Base-by-base conservation (phyloP, 2,329 filamentous ascomycete species). In the Fusarium palustre region DNA sequence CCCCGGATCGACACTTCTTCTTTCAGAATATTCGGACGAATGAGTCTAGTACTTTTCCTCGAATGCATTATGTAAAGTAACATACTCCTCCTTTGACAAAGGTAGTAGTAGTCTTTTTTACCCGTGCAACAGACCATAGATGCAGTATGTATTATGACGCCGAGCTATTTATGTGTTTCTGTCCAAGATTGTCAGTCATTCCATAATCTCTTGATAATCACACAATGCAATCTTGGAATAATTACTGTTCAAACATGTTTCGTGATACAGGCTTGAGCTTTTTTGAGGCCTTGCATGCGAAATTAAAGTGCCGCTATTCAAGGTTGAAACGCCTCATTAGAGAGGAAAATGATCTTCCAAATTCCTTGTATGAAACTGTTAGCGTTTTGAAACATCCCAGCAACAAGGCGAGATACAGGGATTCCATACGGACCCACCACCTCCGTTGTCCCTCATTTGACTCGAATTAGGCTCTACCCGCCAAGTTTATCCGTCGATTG, bases 331-430 rank as follows among this genome's bases (percentile, higher is more conserved):
- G 31, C 22, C 16, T 41, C 28, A 47, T 7, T 24, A 55, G 55
- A 62, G 31, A 34, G 57, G 59, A 55, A 55, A 62, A 22, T 62
- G 47, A 55, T 47, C 46, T n/a, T 31, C 41, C 36, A 43, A 46
- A 62, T 41, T 28, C 25, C 13, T 8, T 22, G 13, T 38, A 31
- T 47, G 59, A 63, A 62, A 62, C 57, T 62, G 36, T 42, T 63
- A 43, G 39, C 33, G 59, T 62, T 62, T 63, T 43, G 59, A 63
- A 62, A 55, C 59, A 62, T 22, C 57, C 57, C 30, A 47, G 57
- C 46, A 36, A 18, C n/a, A 16, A 55, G 15, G n/a, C 24, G 31
- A 48, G 11, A 33, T 16, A 25, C 57, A 62, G 41, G 47, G 59
- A 20, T 55, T 9, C 11, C 36, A 46, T 55, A 18, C 59, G 59